Evolutionary conservation across 352 stramenopile genomes (phyloP), one percentile per base, ranked within the genome.

Genomic region (Saprolegnia parasitica): DNA sequence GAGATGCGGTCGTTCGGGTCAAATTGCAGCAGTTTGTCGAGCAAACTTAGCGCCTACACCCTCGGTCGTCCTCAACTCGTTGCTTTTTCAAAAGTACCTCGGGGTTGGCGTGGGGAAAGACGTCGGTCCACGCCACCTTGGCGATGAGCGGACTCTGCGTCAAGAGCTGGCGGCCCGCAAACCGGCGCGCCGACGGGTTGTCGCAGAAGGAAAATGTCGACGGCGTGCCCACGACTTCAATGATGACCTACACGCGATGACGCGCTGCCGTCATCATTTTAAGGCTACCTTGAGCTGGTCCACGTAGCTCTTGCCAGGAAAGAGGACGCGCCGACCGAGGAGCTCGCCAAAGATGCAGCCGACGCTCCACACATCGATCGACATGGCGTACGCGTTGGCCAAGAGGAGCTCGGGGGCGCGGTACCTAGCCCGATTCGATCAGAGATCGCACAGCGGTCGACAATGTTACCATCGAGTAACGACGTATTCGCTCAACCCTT

Each of bases 331-430:
- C 2, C 97, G 81, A 3, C 88, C 85, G 16, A 99, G 83, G 20
- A 99, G 82, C 78, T 99, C 98, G 2, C 90, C 98, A 72, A 99
- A 98, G 67, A 99, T 99, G 76, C 98, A 99, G 15, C 97, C 98
- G 40, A 99, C 96, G 65, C 87, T 95, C 95, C 95, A 99, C 73
- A 98, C 90, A 75, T 99, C 96, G 68, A 96, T 84, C 21, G 86
- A 85, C 65, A 90, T 93, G 23, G 80, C 88, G 74, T 96, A 96
- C 55, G 80, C 68, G 50, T 94, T 94, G 0, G 87, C 87, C 16
- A 96, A 74, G 42, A 96, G 68, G 29, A 96, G 74, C 74, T 96
- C 87, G 0, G 87, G 87, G 1, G 87, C 86, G n/a, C 87, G 84
- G 60, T 96, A 72, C 63, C 63, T 70, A 40, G 24, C 13, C 13